Evolutionary conservation across 2,329 filamentous ascomycete species (phyloP).

Genomic region (Ilyonectria destructans): DNA sequence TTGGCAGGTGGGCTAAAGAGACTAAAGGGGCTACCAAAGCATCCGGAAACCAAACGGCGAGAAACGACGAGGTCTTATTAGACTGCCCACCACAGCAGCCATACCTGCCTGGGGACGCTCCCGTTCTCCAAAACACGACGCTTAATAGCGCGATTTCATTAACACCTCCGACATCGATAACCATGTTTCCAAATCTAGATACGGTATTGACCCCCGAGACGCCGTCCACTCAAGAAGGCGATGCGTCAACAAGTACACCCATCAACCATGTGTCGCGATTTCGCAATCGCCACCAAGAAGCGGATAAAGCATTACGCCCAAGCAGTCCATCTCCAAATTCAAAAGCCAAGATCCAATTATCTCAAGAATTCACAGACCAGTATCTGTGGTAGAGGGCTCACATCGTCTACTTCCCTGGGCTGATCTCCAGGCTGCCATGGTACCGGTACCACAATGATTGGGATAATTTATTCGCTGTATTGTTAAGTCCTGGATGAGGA

Average conservation of each 20-base stretch:
- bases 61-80: background rate
- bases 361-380: conserved; percentile 6
- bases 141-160: background rate
- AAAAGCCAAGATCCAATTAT: background rate
- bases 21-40: background rate
- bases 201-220: background rate
- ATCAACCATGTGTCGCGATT: background rate
- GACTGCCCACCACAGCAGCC: background rate
- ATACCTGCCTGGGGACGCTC: no score
- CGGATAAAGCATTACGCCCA: background rate
- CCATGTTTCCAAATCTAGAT: background rate
- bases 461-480: background rate
- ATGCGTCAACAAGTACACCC: background rate
- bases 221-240: background rate
- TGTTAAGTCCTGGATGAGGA: no score
- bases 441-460: background rate
- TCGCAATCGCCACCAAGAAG: background rate
- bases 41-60: background rate
- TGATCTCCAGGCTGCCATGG: background rate
- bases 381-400: conserved; percentile 1
- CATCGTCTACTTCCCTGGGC: background rate
- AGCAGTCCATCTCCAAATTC: background rate
- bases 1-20: conserved; percentile 13
- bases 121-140: background rate
- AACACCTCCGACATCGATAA: background rate